Base-by-base conservation (phyloP, 306 rosid species). In the Quercus glauca region DNA sequence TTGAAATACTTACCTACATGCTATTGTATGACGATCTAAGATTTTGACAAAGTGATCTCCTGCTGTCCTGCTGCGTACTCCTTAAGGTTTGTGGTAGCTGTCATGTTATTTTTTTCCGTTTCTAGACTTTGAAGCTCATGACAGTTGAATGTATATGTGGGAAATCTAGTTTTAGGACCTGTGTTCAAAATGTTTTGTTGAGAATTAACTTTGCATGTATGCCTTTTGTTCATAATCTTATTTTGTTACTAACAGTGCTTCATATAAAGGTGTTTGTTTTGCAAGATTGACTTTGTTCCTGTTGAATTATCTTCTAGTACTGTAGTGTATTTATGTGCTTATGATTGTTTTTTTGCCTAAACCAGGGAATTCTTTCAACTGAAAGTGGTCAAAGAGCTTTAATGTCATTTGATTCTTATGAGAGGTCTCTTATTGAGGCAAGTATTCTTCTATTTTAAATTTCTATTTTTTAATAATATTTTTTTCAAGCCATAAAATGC, bases 301-400 rank as follows among this genome's bases (percentile, higher is more conserved):
- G 23, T 25, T 15, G 26, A 61, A 35, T 73, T 26, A 5, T 53
- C 76, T 14, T 55, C 33, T 21, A 14, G 14, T 43, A 13, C 17
- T 43, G 18, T 49, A 58, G 5, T 52, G 19, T 37, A 43, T 79
- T 29, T 64, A 21, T 59, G 41, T 64, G 31, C 28, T 64, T 31
- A 15, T 64, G 21, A 64, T 61, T 69, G 37, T 26, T 55, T 37
- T 60, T 63, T 37, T 25, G n/a, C 28, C 35, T 56, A 55, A 35
- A 65, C 55, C 78, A 94, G 97, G 97, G 90, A 76, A 78, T 94
- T 78, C 97, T 94, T 79, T 92, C 97, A 28, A 94, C 97, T 78
- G 91, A 89, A 85, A 89, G 90, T 76, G 97, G 98, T 71, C 97
- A 88, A 82, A 78, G 73, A 69, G 83, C 90, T 78, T 79, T 92